Conservation (phyloP, 345 rosid species). For the Populus deltoides region DNA sequence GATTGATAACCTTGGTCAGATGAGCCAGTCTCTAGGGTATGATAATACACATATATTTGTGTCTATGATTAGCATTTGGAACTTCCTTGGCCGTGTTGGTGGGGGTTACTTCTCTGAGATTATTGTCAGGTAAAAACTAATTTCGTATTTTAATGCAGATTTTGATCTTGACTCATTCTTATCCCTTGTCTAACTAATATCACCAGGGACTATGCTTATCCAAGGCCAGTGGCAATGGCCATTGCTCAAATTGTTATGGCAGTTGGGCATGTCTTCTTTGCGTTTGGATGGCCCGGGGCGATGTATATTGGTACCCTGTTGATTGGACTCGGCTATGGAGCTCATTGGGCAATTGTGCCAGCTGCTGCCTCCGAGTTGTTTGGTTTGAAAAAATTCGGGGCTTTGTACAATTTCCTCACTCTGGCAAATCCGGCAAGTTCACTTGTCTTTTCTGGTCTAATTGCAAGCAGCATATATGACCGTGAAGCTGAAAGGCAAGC, state of each 20-base stretch:
- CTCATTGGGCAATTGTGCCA: constrained; percentile 99
- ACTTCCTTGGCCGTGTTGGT: constrained; percentile 91
- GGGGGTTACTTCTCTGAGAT: constrained; percentile 97
- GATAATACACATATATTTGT: constrained; percentile 81
- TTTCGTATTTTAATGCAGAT: neutral
- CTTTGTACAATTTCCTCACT: constrained; percentile 89
- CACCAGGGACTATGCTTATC: constrained; percentile 79
- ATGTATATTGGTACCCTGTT: constrained; percentile 84
- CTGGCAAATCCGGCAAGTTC: constrained; percentile 97
- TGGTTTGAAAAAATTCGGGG: constrained; percentile 92
- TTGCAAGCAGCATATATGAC: constrained; percentile 89
- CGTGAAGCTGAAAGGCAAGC: constrained; percentile 85
- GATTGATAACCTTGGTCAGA: constrained; percentile 96
- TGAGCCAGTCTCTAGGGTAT: constrained; percentile 89
- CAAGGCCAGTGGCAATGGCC: constrained; percentile 83
- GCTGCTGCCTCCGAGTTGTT: constrained; percentile 96
- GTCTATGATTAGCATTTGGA: constrained; percentile 98
- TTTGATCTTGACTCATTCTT: neutral
- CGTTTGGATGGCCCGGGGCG: constrained; percentile 90
- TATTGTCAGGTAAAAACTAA: constrained; percentile 60
- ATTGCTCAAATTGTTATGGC: constrained; percentile 84
- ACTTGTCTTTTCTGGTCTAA: constrained; percentile 80
- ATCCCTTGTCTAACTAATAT: constrained; percentile 3
- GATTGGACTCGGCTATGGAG: constrained; percentile 92
- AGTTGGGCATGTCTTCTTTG: constrained; percentile 81